Conservation (phyloP, 352 stramenopile genomes). For the Phytopythium ostracodes region DNA sequence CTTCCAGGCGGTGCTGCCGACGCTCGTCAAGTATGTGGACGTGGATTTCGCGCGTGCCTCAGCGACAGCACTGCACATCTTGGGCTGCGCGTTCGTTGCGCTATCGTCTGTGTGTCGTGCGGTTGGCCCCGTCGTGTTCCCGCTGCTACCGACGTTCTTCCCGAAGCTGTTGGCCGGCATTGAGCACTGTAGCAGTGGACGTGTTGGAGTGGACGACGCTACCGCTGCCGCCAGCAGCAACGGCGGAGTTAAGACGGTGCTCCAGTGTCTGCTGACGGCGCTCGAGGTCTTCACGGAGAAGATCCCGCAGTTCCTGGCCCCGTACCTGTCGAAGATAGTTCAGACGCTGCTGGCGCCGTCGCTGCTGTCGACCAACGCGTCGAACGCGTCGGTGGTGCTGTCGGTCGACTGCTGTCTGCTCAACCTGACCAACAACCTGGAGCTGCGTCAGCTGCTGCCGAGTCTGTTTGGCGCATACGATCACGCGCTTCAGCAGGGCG, state of each 20-base stretch:
- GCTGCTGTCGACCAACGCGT: constrained; percentile 24
- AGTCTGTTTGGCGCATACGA: constrained; percentile 69
- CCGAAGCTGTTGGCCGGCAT: constrained; percentile 66
- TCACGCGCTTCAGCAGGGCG: constrained; percentile 43
- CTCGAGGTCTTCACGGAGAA: constrained; percentile 82
- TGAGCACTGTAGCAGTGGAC: constrained; percentile 32
- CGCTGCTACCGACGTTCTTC: constrained; percentile 82
- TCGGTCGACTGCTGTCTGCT: constrained; percentile 62
- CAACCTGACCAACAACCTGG: constrained; percentile 66
- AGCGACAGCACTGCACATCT: constrained; percentile 63
- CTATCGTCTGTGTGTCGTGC: constrained; percentile 72
- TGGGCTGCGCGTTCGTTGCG: constrained; percentile 79
- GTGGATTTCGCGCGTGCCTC: constrained; percentile 42
- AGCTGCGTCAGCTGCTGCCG: constrained; percentile 72
- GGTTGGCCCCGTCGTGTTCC: constrained; percentile 69
- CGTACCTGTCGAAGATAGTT: constrained; percentile 65
- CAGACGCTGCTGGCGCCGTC: constrained; percentile 55
- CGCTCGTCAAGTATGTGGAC: constrained; percentile 71
- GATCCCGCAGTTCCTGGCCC: constrained; percentile 77
- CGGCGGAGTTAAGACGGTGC: constrained; percentile 32
- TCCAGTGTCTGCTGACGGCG: constrained; percentile 70
- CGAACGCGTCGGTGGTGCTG: constrained; percentile 36
- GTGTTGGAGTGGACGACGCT: neutral
- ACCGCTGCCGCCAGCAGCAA: neutral
- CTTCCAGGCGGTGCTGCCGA: constrained; percentile 70